Base-by-base conservation (phyloP, 2,329 filamentous ascomycete genomes). In the Aspergillus vadensis region DNA sequence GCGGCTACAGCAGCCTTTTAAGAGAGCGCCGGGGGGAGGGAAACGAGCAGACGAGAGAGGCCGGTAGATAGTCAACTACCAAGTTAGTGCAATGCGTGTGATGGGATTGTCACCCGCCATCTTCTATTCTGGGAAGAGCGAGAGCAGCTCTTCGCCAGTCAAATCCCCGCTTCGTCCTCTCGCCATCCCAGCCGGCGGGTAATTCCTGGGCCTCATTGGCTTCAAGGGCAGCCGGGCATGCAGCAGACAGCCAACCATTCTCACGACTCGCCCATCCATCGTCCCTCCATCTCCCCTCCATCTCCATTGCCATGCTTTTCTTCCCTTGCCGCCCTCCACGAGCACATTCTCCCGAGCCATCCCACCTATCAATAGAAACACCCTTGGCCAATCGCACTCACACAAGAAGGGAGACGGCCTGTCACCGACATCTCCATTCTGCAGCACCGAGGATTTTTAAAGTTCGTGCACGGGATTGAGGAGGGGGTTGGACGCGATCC, bases 1-100 rank as follows among this genome's bases (percentile, higher is more conserved):
- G 66, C 62, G 65, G 63, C 59, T 67, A 61, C 57, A 36, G 61
- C 58, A 60, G 60, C 61, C 65, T 68, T 55, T 53, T 36, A 53
- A 64, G 63, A 64, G 60, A 36, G 12, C 12, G 56, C 39, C 23
- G 36, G 17, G 50, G 32, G 50, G 25, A 48, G 21, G 49, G 19
- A 27, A 10, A 15, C 10, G 49, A 25, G 49, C 23, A n/a, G 41
- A 17, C 10, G 51, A 32, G 27, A n/a, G 39, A 39, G 25, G 9
- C 27, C 27, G 27, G 27, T 17, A 52, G 32, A 36, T 5, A 36
- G 32, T 14, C 12, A 12, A 32, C 30, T 32, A 32, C 9, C 17
- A 2, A 12, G 14, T 17, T 14, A 15, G 49, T 51, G 32, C 32
- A 36, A 36, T 17, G 17, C 38, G 19, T 50, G 47, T 27, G 47